Percentiles rank a stretch among this genome's conserved stretches.
phyloP scores from a whole-genome alignment of 23 red algal species.

The Chondrus crispus region DNA sequence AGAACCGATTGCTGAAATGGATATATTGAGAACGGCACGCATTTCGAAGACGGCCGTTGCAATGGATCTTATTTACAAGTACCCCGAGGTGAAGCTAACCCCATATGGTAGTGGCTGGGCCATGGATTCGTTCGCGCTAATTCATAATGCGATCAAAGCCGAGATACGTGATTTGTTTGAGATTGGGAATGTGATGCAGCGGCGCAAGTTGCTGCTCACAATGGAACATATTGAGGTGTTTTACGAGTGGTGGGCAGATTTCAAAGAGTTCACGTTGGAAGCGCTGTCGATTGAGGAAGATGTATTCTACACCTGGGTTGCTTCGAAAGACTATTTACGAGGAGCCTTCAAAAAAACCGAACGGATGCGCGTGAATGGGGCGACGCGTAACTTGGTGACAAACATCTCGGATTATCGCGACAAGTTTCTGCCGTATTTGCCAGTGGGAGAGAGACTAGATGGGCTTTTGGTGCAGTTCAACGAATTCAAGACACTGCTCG shows the following conservation, averaged over 20 bases:
- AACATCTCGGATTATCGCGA: constrained; percentile 48
- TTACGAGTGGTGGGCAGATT: constrained; percentile 65
- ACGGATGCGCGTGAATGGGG: constrained; percentile 60
- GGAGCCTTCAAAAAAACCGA: constrained; percentile 40
- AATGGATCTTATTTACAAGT: constrained; percentile 34
- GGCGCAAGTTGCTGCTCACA: constrained; percentile 48
- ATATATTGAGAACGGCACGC: constrained; percentile 51
- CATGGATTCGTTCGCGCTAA: constrained; percentile 49
- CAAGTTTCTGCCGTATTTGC: constrained; percentile 59
- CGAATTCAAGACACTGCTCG: constrained; percentile 29
- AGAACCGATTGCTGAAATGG: neutral
- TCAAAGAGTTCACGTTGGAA: constrained; percentile 26
- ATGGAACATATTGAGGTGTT: constrained; percentile 57
- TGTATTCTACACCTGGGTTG: constrained; percentile 26
- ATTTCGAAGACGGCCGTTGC: constrained; percentile 55
- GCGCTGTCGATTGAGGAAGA: constrained; percentile 53
- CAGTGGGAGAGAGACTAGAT: constrained; percentile 55
- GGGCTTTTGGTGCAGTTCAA: constrained; percentile 33
- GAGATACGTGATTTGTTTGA: constrained; percentile 42
- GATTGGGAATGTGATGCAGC: constrained; percentile 65
- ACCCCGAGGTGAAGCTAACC: constrained; percentile 45
- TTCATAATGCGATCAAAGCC: constrained; percentile 64
- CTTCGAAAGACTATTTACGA: constrained; percentile 47
- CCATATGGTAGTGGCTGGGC: constrained; percentile 52
- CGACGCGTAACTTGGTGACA: constrained; percentile 17